These are phyloP conservation scores for Colletotrichum falcatum DNA, from an alignment of 2,329 filamentous ascomycete genomes.

Conservation along the genomic window DNA sequence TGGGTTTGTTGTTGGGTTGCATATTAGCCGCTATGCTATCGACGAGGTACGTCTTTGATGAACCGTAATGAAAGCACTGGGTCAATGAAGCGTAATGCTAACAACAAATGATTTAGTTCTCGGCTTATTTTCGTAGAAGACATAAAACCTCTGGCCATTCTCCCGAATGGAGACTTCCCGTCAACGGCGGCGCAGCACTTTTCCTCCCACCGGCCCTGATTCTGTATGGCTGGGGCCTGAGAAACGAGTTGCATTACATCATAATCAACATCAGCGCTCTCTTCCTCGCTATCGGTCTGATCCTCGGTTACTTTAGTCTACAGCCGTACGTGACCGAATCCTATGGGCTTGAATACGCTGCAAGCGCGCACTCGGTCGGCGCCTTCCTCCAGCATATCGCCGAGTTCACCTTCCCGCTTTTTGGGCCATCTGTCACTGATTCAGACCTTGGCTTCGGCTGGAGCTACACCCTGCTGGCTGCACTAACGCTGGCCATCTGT, in stretches of 20 bases:
- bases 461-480: neutral
- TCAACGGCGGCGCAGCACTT: neutral
- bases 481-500: neutral
- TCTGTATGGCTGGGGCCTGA: neutral
- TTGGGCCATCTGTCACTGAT: neutral
- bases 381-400: neutral
- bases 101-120: neutral
- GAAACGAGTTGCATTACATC: neutral
- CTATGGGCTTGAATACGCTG: neutral
- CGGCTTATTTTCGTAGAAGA: neutral
- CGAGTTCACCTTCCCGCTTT: neutral
- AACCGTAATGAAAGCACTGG: neutral
- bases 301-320: neutral
- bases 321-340: neutral
- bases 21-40: neutral
- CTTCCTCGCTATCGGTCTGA: neutral
- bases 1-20: neutral
- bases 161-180: neutral
- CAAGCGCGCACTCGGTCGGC: neutral
- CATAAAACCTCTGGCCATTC: neutral
- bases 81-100: neutral
- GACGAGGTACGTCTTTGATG: neutral
- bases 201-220: neutral
- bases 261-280: neutral
- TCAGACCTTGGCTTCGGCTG: neutral